A percentile compares a stretch with the other conserved stretches of the same genome.
Conservation (phyloP, 2,329 filamentous ascomycete species). For the Botrytis byssoidea region DNA sequence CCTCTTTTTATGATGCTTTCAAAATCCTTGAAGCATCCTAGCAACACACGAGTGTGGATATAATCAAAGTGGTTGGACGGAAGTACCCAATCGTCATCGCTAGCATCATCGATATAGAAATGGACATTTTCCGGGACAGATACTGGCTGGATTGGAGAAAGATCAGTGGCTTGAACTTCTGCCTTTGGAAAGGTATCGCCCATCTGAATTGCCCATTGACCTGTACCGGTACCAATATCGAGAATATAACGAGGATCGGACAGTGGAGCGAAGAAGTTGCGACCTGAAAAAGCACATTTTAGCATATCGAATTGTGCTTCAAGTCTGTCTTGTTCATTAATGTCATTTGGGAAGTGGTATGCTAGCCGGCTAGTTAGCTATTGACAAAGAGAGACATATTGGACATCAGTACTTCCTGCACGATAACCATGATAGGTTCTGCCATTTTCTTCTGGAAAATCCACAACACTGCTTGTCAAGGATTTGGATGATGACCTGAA, state of each 20-base stretch:
- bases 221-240: constrained; percentile 50
- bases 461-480: constrained; percentile 31
- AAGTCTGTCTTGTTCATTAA: constrained; percentile 49
- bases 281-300: constrained; percentile 39
- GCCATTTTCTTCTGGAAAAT: constrained; percentile 32
- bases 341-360: constrained; percentile 47
- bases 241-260: constrained; percentile 38
- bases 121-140: constrained; percentile 70
- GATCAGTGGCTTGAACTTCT: constrained; percentile 60
- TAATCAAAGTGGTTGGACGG: constrained; percentile 53
- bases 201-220: constrained; percentile 62
- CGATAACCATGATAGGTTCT: constrained; percentile 31
- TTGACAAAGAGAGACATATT: not conserved
- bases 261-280: constrained; percentile 46
- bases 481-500: constrained; percentile 20
- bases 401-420: constrained; percentile 15
- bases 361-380: constrained; percentile 23
- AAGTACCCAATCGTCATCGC: constrained; percentile 46
- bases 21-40: constrained; percentile 40
- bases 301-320: constrained; percentile 51
- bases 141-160: constrained; percentile 65
- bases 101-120: constrained; percentile 56
- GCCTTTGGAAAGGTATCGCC: constrained; percentile 59
- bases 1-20: constrained; percentile 54
- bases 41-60: constrained; percentile 51